Evolutionary conservation across 306 rosid genomes (phyloP).

Genomic region (Sesbania bispinosa): DNA sequence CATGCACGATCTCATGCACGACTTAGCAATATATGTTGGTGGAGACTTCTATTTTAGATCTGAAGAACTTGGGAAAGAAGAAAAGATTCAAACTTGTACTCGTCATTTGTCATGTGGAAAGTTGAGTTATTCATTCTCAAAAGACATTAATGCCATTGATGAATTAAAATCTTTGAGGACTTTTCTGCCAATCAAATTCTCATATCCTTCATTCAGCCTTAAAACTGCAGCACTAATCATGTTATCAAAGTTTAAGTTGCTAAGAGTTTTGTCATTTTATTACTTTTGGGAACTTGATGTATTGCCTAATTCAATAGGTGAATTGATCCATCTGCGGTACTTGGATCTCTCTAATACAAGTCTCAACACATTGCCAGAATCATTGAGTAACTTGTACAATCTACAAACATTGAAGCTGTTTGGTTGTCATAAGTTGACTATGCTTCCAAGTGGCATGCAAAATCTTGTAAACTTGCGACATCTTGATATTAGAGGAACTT

Average conservation of each 20-base stretch:
- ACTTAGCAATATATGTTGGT: background rate
- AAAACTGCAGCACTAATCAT: background rate
- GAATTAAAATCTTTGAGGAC: background rate
- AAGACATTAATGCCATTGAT: background rate
- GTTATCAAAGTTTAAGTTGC: background rate
- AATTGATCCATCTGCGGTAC: slow-evolving; percentile 26
- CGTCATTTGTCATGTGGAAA: background rate
- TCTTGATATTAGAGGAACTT: background rate
- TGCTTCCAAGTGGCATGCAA: too few relatives aligned
- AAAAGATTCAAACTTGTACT: background rate
- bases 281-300: background rate
- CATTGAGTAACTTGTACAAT: slow-evolving; percentile 11
- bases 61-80: background rate
- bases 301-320: background rate
- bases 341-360: background rate
- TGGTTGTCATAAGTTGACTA: too few relatives aligned
- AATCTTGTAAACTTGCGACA: too few relatives aligned
- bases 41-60: background rate
- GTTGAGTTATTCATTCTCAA: background rate
- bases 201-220: background rate
- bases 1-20: background rate
- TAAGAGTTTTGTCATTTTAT: background rate
- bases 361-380: background rate
- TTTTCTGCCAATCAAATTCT: background rate
- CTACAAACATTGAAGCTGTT: too few relatives aligned